A percentile compares a stretch with the other conserved stretches of the same genome.
Conservation (phyloP, 345 rosid species). For the Boechera divaricarpa region DNA sequence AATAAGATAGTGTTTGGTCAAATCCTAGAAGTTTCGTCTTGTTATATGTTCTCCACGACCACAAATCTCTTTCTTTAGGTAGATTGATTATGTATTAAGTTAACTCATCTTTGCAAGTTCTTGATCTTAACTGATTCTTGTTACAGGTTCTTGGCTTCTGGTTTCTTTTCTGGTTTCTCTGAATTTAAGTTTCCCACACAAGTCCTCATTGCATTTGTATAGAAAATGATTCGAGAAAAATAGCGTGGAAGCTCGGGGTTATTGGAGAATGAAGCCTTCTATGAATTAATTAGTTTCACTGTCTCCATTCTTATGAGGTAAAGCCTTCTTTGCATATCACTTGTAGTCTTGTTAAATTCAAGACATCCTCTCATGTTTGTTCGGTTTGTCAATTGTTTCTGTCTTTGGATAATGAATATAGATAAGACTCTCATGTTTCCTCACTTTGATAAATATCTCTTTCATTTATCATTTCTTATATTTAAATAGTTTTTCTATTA, state of each 20-base stretch:
- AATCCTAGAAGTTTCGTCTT: too few species aligned
- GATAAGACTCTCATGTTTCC: background rate
- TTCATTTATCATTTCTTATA: background rate
- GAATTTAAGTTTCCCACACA: background rate
- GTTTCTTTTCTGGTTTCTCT: background rate
- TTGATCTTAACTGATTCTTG: background rate
- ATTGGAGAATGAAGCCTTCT: constrained; percentile 18
- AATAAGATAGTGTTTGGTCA: too few species aligned
- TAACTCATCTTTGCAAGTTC: constrained; percentile 7
- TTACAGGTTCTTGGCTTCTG: constrained; percentile 25
- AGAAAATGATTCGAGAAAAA: constrained; percentile 4
- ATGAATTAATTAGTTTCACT: constrained; percentile 4
- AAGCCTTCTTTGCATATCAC: constrained; percentile 12
- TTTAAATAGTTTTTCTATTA: background rate
- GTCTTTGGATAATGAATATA: background rate
- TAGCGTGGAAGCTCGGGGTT: background rate
- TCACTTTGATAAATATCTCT: background rate
- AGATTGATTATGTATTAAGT: background rate
- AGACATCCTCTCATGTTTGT: constrained; percentile 7
- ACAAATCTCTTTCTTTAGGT: background rate
- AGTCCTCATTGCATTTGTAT: background rate
- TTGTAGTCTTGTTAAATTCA: background rate
- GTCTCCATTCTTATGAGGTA: background rate
- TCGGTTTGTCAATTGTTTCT: background rate
- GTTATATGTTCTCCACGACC: background rate